Evolutionary conservation across 2,329 filamentous ascomycete species (phyloP).

Genomic region (Exophiala phaeomuriformis): DNA sequence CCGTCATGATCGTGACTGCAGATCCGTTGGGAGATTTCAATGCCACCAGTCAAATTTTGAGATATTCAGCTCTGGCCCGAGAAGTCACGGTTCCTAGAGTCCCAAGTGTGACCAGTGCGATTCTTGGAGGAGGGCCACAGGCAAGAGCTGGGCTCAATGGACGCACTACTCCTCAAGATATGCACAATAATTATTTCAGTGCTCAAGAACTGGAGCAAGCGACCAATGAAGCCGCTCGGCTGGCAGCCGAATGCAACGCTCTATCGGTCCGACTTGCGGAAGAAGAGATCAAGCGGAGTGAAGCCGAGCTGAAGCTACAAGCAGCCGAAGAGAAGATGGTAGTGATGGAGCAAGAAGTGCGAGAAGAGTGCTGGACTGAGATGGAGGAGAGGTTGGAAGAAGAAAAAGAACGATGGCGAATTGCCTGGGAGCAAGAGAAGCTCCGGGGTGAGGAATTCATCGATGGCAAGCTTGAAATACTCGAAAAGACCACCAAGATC

Average conservation of each 20-base stretch:
- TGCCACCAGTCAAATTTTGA: conserved; percentile 88
- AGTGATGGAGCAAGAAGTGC: conserved; percentile 72
- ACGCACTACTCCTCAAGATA: conserved; percentile 41
- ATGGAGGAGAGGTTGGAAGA: conserved; percentile 70
- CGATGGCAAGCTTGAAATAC: conserved; percentile 79
- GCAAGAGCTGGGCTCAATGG: conserved; percentile 28
- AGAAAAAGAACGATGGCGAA: conserved; percentile 76
- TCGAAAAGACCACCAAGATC: conserved; percentile 39
- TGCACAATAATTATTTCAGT: conserved; percentile 40
- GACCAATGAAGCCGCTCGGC: conserved; percentile 69
- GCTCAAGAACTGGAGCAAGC: conserved; percentile 74
- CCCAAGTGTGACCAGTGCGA: conserved; percentile 70
- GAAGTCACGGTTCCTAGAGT: conserved; percentile 88
- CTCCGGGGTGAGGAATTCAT: conserved; percentile 65
- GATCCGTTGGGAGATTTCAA: conserved; percentile 93
- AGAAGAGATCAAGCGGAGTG: conserved; percentile 62
- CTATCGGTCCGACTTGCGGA: conserved; percentile 62
- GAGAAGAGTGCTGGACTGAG: conserved; percentile 81
- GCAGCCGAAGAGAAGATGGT: conserved; percentile 58
- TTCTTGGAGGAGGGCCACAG: conserved; percentile 37
- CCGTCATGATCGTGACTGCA: conserved; percentile 92
- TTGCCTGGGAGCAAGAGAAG: conserved; percentile 64
- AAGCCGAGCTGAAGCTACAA: conserved; percentile 66
- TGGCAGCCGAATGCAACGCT: conserved; percentile 69
- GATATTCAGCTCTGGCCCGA: conserved; percentile 85